Percentiles rank a stretch among this genome's conserved stretches.
Conservation (phyloP, 2,329 filamentous ascomycete species). For the Fusarium nurragi region DNA sequence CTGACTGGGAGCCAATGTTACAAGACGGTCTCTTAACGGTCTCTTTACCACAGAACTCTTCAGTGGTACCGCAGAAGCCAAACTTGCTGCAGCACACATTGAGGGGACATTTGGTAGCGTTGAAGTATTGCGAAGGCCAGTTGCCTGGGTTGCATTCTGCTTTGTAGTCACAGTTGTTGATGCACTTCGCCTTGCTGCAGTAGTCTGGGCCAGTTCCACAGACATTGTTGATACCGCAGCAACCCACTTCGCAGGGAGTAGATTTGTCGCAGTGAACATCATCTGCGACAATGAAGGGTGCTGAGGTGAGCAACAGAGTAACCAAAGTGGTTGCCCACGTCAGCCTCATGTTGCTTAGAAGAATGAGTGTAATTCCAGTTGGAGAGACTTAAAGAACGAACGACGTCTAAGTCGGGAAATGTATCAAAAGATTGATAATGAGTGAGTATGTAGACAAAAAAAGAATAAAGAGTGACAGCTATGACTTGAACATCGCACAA, state of each 20-base stretch:
- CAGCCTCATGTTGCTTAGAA: background rate
- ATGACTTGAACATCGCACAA: background rate
- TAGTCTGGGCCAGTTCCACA: background rate
- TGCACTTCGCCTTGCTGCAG: background rate
- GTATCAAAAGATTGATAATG: background rate
- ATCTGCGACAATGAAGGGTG: background rate
- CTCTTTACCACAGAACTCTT: slow-evolving; percentile 7
- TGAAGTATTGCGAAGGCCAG: background rate
- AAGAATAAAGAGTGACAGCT: background rate
- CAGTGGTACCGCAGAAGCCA: slow-evolving; percentile 3
- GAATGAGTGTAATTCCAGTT: background rate
- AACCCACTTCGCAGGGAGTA: background rate
- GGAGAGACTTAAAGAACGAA: background rate
- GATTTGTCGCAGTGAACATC: background rate
- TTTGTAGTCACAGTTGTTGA: background rate
- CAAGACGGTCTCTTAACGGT: background rate
- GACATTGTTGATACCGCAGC: background rate
- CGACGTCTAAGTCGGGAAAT: background rate
- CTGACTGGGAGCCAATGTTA: background rate
- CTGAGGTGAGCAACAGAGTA: background rate
- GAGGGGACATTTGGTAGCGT: slow-evolving; percentile 1
- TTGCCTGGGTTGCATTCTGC: background rate
- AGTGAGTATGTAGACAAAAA: background rate
- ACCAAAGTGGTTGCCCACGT: background rate
- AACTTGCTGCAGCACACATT: slow-evolving; percentile 3